Conservation (phyloP, 495 filamentous ascomycete species). For the Talaromyces thailandensis region DNA sequence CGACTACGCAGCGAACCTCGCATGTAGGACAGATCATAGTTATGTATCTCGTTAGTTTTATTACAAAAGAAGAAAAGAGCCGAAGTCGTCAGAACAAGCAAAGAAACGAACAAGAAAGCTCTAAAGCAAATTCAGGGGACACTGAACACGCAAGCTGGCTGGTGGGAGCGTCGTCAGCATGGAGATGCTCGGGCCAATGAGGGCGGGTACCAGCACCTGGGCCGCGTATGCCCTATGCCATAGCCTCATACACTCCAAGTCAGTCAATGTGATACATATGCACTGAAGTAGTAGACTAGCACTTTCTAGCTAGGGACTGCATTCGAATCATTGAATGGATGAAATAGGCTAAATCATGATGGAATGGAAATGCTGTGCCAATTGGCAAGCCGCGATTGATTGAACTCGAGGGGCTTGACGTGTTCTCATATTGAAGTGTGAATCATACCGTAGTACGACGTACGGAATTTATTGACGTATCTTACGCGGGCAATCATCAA, state of each 20-base stretch:
- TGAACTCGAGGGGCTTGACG: background rate
- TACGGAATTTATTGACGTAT: background rate
- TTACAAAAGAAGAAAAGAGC: background rate
- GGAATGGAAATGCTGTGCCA: background rate
- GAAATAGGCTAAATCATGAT: too few relatives aligned
- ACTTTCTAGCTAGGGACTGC: background rate
- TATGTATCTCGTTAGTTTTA: background rate
- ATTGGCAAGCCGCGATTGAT: too few relatives aligned
- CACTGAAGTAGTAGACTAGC: background rate
- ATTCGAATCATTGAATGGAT: too few relatives aligned
- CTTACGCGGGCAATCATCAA: background rate
- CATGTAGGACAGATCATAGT: background rate
- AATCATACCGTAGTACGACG: background rate
- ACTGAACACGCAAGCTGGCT: constrained; percentile 16
- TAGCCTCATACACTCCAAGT: background rate
- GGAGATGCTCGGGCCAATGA: constrained; percentile 30
- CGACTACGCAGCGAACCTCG: background rate
- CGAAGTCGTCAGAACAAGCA: background rate
- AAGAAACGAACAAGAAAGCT: background rate
- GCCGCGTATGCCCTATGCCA: constrained; percentile 33
- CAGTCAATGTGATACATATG: background rate
- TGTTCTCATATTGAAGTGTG: background rate
- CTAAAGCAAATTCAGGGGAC: background rate
- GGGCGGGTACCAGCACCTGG: constrained; percentile 21
- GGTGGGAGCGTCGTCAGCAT: constrained; percentile 38